A percentile compares a stretch with the other conserved stretches of the same genome.
phyloP scores from a whole-genome alignment of 306 rosid genomes.

The Trifolium subterraneum region DNA sequence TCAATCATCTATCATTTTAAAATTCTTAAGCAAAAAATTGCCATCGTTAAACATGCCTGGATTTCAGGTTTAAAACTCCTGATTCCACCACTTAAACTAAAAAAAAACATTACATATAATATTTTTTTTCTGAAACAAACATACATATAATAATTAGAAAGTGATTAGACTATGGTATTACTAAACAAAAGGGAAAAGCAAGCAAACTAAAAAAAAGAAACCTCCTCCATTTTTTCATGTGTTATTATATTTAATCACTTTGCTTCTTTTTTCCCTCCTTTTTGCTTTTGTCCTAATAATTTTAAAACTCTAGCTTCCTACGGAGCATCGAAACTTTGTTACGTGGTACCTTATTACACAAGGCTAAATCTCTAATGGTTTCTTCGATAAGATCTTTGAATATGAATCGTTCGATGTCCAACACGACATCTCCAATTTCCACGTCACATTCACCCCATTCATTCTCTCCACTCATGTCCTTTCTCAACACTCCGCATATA shows the following conservation, averaged over 20 bases:
- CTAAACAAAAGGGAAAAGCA: constrained; percentile 6
- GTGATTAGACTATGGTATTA: not conserved
- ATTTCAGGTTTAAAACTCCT: constrained; percentile 46
- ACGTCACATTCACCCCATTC: constrained; percentile 72
- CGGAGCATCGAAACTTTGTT: constrained; percentile 50
- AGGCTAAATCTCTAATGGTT: constrained; percentile 71
- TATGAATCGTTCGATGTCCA: constrained; percentile 80
- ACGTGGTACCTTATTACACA: constrained; percentile 38
- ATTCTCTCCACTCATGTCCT: constrained; percentile 61
- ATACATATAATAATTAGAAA: constrained; percentile 1
- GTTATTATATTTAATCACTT: constrained; percentile 6
- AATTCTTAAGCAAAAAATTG: not conserved
- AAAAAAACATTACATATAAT: constrained; percentile 18
- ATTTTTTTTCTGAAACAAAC: too few relatives aligned
- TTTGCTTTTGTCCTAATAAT: constrained; percentile 26
- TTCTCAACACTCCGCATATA: constrained; percentile 68
- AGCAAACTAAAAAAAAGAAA: not conserved
- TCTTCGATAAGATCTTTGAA: constrained; percentile 90
- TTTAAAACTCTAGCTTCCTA: constrained; percentile 72
- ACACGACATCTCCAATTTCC: constrained; percentile 68
- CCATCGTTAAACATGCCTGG: constrained; percentile 44
- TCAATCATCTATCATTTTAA: constrained; percentile 9
- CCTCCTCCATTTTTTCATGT: not conserved
- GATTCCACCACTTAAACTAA: constrained; percentile 32
- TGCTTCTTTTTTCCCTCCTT: not conserved